Evolutionary conservation across 148 eudicot species (phyloP).

Genomic region (Hydrangea macrophylla): DNA sequence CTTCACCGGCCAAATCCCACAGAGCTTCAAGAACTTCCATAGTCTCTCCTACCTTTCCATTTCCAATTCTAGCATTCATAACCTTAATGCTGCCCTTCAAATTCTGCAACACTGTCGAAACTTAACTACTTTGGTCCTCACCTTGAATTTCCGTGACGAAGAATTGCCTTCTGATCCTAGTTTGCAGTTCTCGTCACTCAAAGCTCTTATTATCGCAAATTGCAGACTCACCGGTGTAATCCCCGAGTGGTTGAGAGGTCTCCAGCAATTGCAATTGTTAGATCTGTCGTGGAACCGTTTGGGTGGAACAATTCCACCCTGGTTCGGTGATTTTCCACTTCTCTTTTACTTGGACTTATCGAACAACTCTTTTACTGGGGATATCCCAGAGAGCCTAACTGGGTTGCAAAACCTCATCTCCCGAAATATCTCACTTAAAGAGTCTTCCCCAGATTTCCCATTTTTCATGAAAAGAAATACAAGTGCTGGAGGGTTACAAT

Average conservation of each 20-base stretch:
- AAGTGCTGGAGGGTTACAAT: slow-evolving; percentile 14
- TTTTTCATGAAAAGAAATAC: slow-evolving; percentile 22
- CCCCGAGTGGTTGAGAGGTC: slow-evolving; percentile 25
- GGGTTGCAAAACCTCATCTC: slow-evolving; percentile 15
- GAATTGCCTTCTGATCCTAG: slow-evolving; percentile 20
- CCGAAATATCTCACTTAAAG: slow-evolving; percentile 14
- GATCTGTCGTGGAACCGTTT: slow-evolving; percentile 32
- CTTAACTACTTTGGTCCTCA: slow-evolving; percentile 27
- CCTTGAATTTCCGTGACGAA: slow-evolving; percentile 28
- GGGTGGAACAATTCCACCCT: slow-evolving; percentile 25
- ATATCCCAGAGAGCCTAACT: slow-evolving; percentile 25
- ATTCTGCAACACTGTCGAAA: slow-evolving; percentile 28
- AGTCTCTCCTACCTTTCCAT: slow-evolving; percentile 25
- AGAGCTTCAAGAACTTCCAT: slow-evolving; percentile 24
- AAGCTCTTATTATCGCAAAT: slow-evolving; percentile 27
- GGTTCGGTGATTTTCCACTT: slow-evolving; percentile 19
- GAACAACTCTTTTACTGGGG: slow-evolving; percentile 27
- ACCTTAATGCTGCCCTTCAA: slow-evolving; percentile 22
- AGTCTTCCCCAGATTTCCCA: slow-evolving; percentile 20
- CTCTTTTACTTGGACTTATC: slow-evolving; percentile 37
- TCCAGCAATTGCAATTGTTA: slow-evolving; percentile 22
- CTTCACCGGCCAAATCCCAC: slow-evolving; percentile 24
- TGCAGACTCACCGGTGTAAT: slow-evolving; percentile 28
- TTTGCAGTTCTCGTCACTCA: slow-evolving; percentile 14
- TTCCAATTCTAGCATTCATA: slow-evolving; percentile 18